Evolutionary conservation across 441 rosid species (phyloP).

Genomic region (Erodium trifolium): DNA sequence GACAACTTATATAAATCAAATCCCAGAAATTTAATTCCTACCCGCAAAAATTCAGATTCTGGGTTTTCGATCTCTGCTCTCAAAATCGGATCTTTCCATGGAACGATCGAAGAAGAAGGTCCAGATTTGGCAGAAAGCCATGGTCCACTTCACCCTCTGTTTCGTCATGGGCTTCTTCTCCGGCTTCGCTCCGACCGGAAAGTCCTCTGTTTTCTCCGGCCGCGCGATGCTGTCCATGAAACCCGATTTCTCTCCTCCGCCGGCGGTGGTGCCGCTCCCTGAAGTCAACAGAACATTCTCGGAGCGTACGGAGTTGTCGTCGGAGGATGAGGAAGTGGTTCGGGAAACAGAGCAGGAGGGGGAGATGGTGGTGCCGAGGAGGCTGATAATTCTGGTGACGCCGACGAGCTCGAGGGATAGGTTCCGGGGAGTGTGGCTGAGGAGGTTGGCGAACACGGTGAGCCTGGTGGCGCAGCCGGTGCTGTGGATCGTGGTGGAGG

Average conservation of each 20-base stretch:
- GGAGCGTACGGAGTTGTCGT: neutral
- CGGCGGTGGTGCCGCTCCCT: too few relatives aligned
- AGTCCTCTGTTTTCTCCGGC: constrained; percentile 22
- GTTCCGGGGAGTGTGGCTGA: constrained; percentile 39
- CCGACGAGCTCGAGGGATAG: constrained; percentile 34
- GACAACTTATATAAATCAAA: constrained; percentile 2
- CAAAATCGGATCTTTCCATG: constrained; percentile 16
- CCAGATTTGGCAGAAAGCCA: constrained; percentile 76
- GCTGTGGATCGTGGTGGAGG: constrained; percentile 78
- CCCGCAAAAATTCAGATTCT: neutral
- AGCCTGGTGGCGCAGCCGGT: constrained; percentile 64
- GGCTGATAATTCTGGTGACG: constrained; percentile 58
- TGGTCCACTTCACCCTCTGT: constrained; percentile 66
- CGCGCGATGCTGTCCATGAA: too few relatives aligned
- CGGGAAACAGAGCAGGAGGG: constrained; percentile 18
- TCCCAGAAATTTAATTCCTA: neutral
- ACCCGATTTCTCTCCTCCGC: neutral
- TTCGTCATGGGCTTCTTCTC: constrained; percentile 85
- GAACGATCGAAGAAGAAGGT: constrained; percentile 79
- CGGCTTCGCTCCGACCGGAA: constrained; percentile 72
- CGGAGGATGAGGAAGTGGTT: neutral
- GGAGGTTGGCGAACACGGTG: constrained; percentile 64
- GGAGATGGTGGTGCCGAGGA: constrained; percentile 21
- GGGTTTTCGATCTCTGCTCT: neutral
- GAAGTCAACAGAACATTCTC: too few relatives aligned